A percentile compares a stretch with the other conserved stretches of the same genome.
These are phyloP conservation scores for Avena insularis DNA, from an alignment of 176 grass and related monocot species.

Conservation along the genomic window DNA sequence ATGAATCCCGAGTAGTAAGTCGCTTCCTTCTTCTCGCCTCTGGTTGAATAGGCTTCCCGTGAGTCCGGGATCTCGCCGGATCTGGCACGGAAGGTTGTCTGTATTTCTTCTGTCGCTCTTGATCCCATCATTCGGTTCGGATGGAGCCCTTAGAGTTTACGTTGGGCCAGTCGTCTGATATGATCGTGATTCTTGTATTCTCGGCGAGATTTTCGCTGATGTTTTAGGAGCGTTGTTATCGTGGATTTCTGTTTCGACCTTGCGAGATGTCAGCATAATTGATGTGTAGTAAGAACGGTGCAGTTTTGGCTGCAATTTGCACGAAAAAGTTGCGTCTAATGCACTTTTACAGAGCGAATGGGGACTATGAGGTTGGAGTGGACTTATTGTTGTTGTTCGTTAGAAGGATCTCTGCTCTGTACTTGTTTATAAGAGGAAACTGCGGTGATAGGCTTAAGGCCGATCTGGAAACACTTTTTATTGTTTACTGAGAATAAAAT, in stretches of 20 bases:
- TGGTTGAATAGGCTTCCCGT: not conserved
- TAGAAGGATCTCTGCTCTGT: not conserved
- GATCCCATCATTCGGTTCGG: not conserved
- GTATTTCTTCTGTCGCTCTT: not conserved
- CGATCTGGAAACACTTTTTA: not conserved
- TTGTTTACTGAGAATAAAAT: not conserved
- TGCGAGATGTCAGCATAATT: not conserved
- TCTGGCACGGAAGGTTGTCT: not conserved
- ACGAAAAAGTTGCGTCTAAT: not conserved
- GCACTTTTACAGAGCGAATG: not conserved
- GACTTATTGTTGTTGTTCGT: not conserved
- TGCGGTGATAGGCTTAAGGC: not conserved
- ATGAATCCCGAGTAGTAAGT: slow-evolving; percentile 79
- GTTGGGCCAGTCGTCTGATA: not conserved
- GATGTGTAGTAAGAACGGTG: not conserved
- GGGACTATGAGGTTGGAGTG: not conserved
- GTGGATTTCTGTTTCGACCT: not conserved
- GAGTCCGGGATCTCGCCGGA: slow-evolving; percentile 23
- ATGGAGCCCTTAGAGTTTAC: not conserved
- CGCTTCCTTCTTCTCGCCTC: slow-evolving; percentile 29
- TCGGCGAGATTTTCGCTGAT: not conserved
- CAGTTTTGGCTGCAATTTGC: not conserved
- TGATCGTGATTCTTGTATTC: not conserved
- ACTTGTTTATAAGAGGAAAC: not conserved
- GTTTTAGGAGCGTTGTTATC: not conserved